Base-by-base conservation (phyloP, 352 stramenopile species). In the Aphanomyces cochlioides region DNA sequence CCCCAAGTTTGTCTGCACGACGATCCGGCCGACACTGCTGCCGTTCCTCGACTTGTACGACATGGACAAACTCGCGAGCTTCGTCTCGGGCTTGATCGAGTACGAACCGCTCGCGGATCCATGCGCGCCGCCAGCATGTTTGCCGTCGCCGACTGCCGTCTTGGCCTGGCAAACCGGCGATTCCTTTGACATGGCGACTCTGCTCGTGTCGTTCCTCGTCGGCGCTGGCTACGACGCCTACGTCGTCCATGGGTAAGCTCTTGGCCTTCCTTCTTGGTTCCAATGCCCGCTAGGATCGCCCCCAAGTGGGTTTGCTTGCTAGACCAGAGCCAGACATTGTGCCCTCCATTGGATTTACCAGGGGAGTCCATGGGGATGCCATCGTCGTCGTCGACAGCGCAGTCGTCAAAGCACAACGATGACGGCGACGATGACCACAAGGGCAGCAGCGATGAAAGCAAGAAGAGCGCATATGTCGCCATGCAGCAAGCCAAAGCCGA, bases 161-260 rank as follows among this genome's bases (percentile, higher is more conserved):
- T 68, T 99, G 1, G 81, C 88, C 15, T 96, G 89, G 83, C 81
- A 81, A 36, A 82, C 87, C 15, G 96, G 92, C 21, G 96, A 98
- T 72, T 89, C 83, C 63, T 98, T 98, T 69, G 96, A 98, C 72
- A 81, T 98, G 57, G 83, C 93, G 5, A 82, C 90, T 43, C 68
- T 98, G 6, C 73, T 98, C 0, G 82, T 72, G 37, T 97, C 89
- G 7, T 97, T 98, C 47, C 79, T 99, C 12, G 80, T 98, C 43
- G 96, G 95, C 13, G 86, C 88, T 6, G 95, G 95, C 0, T 98
- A 98, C 73, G 95, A 99, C 69, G 95, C 95, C 3, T 98, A 97
- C 71, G 90, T 98, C 10, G 93, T 98, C 6, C 81, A 93, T 41
- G 96, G 96, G 2, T 86, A 76, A 28, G 50, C 36, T 58, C 7